Percentiles rank a stretch among this genome's conserved stretches.
Evolutionary conservation across 2,329 filamentous ascomycete genomes (phyloP).

Genomic region (Colletotrichum falcatum): DNA sequence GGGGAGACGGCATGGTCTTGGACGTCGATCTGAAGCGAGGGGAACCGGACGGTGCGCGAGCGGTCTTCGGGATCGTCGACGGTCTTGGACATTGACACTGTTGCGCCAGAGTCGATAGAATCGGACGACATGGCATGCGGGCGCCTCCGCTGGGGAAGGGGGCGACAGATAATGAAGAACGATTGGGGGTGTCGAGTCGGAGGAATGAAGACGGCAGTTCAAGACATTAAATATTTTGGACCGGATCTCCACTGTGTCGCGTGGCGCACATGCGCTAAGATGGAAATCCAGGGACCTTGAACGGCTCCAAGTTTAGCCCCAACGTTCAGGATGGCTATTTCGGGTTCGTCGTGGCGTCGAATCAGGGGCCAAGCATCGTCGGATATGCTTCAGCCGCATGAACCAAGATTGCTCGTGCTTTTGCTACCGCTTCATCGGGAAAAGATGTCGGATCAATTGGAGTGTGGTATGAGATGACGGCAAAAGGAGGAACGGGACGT

Average conservation of each 20-base stretch:
- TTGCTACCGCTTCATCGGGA: not conserved
- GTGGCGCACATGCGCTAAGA: slow-evolving; percentile 7
- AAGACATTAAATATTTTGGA: slow-evolving; percentile 14
- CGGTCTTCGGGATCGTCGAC: slow-evolving; percentile 26
- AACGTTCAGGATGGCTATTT: not conserved
- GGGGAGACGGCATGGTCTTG: slow-evolving; percentile 29
- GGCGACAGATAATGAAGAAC: not conserved
- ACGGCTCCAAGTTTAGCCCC: slow-evolving; percentile 3
- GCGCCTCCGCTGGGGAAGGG: not conserved
- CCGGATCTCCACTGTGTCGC: slow-evolving; percentile 9
- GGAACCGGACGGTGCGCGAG: slow-evolving; percentile 30
- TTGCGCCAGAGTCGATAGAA: slow-evolving; percentile 14
- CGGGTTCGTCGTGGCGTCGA: slow-evolving; percentile 23
- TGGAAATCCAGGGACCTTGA: slow-evolving; percentile 7
- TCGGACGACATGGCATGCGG: slow-evolving; percentile 18
- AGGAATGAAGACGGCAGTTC: not conserved
- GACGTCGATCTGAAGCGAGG: slow-evolving; percentile 26
- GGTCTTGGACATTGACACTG: slow-evolving; percentile 28
- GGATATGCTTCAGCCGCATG: slow-evolving; percentile 30
- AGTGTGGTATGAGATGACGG: not conserved
- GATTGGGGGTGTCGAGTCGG: not conserved
- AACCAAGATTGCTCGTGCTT: slow-evolving; percentile 7
- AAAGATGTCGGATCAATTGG: not conserved
- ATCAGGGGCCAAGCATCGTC: not conserved
- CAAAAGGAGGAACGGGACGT: not conserved